Evolutionary conservation across 1,284 basidiomycete species (phyloP).

Genomic region (Fomitopsis betulina): DNA sequence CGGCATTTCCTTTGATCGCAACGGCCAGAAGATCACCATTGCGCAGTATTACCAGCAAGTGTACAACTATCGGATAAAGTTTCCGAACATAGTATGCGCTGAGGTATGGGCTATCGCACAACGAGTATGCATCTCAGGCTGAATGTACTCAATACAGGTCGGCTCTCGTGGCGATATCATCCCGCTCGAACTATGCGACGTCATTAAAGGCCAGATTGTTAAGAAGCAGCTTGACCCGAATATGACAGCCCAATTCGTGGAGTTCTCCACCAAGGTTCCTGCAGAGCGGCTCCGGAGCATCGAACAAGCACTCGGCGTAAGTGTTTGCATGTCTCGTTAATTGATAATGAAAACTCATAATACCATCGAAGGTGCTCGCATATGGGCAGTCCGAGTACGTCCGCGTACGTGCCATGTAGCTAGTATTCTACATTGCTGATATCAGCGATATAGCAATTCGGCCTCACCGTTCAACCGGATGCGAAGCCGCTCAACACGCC

Average conservation of each 20-base stretch:
- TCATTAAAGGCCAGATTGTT: constrained; percentile 69
- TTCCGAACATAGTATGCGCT: constrained; percentile 56
- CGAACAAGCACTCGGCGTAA: constrained; percentile 46
- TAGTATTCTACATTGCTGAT: neutral
- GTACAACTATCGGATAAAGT: constrained; percentile 46
- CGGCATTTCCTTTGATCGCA: neutral
- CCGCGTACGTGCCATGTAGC: constrained; percentile 25
- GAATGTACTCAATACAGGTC: constrained; percentile 36
- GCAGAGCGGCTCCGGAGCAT: constrained; percentile 58
- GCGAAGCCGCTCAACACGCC: constrained; percentile 45
- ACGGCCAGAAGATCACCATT: constrained; percentile 37
- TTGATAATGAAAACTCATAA: neutral
- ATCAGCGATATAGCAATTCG: constrained; percentile 39
- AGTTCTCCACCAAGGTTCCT: constrained; percentile 68
- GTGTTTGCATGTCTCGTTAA: constrained; percentile 8
- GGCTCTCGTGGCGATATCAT: constrained; percentile 36
- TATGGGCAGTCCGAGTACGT: constrained; percentile 75
- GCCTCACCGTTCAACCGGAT: constrained; percentile 47
- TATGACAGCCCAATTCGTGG: constrained; percentile 58
- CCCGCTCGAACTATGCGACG: constrained; percentile 64
- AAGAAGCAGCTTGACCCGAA: constrained; percentile 67
- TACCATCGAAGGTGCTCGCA: constrained; percentile 44
- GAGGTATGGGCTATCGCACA: constrained; percentile 39
- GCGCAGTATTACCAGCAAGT: constrained; percentile 53
- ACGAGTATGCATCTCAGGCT: no score